Evolutionary conservation across 352 stramenopile genomes (phyloP), one percentile per base, ranked within the genome.

Genomic region (Globisporangium perplexum): DNA sequence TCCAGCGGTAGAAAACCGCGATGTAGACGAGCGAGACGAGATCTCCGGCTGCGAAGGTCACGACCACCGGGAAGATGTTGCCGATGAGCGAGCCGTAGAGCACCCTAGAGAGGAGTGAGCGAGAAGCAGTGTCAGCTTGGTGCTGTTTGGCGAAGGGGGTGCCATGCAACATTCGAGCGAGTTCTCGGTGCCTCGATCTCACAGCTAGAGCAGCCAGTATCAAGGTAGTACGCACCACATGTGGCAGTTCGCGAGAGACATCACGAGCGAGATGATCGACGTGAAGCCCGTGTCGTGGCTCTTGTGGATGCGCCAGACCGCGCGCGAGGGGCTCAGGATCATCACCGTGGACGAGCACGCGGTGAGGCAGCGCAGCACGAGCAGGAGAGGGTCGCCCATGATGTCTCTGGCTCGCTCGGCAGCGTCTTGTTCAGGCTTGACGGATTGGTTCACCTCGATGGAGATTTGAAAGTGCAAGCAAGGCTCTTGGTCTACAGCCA

Each of bases 1-100:
- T 60, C 39, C 39, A 45, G 39, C 39, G 39, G 7, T 24, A 24
- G 62, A 72, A 84, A 49, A 81, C 47, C 36, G 55, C 45, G 8
- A 78, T 59, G 68, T 72, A 78, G 8, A 49, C 28, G 26, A 72
- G 31, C 18, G 62, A 62, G 22, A 73, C 44, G 7, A 72, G 45
- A 24, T 76, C 60, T 17, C 73, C 73, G 11, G 74, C 45, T 3
- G 68, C 54, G 41, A 72, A 84, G 10, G 63, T 76, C 12, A 54
- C 51, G 50, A 84, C 72, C n/a, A 81, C 35, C 0, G 73, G 70
- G 26, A 78, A 84, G 60, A 70, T 71, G 46, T 66, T 60, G n/a
- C 50, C 48, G 36, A 54, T 54, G 28, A 45, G 31, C 31, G 36
- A 54, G 48, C 68, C 63, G 48, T 65, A 72, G 48, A 72, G 31